Base-by-base conservation (phyloP, 768 basidiomycete genomes). In the Lactarius hengduanensis region DNA sequence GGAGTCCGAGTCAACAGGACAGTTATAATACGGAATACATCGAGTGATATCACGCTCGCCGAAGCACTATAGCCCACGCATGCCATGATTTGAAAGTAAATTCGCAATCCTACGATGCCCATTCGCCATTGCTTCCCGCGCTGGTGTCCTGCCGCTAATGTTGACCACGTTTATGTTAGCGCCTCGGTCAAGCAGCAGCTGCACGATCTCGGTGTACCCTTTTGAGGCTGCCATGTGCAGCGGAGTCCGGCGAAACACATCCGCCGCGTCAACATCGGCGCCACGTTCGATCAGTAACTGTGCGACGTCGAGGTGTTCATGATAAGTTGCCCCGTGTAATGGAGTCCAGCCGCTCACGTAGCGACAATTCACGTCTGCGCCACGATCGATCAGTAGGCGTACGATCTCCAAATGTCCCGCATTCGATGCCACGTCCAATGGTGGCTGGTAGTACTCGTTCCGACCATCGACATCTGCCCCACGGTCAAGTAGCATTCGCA, bases 331-430 rank as follows among this genome's bases (percentile, higher is more conserved):
- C 9, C 4, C 7, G 20, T 45, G 10, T 10, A 45, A 10, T 8
- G 43, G 43, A 45, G 43, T 45, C 1, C 20, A n/a, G 4, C 43
- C 20, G 0, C 10, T 0, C 20, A 0, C 3, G 9, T 1, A 0
- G 16, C 20, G 43, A 10, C 20, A 10, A 45, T 45, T 45, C 1
- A 45, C 43, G 20, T 45, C 43, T n/a, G 54, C 54, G 8, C 26
- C 54, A 28, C 43, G 20, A 45, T 45, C 43, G 9, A 45, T 45
- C 20, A 45, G 20, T 45, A 45, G 43, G 20, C 43, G 54, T 16
- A 26, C 54, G 18, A 55, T 4, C 13, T 55, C 54, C 26, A 30
- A 7, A 6, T 7, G 13, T 10, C 28, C 54, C 2, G 0, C 0
- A 6, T 0, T 1, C 2, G 15, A 55, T n/a, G 54, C 54, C 15